Evolutionary conservation across 805 yeast genomes (phyloP), one percentile per base, ranked within the genome.

Genomic region (Pichia gijzeniarum): DNA sequence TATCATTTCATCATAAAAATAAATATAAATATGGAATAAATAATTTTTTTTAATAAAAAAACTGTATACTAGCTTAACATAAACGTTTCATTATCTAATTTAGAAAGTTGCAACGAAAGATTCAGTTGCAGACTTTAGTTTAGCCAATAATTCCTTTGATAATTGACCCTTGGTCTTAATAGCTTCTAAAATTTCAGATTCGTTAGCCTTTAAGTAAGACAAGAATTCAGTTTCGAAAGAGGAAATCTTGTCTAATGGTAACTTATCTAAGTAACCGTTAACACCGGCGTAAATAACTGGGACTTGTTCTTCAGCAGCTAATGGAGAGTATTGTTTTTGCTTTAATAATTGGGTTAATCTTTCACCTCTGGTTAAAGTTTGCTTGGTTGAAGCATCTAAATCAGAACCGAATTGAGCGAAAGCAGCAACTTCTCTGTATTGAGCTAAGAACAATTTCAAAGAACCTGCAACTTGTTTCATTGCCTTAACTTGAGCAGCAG

Each of bases 391-490:
- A 63, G 99, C 98, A 76, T 93, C 99, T 73, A 93, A 82, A 77
- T 93, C 99, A 62, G 99, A 93, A 84, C 99, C 99, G 82, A 93
- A 93, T 82, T 93, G 99, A 65, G 99, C 99, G 74, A 93, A 93
- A 66, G 99, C 99, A 71, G 99, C 99, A 65, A 93, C 99, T 84
- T 93, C 99, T 88, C 99, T 90, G 86, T 93, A 93, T 81, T 93
- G 99, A 65, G 99, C 99, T 82, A 93, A 86, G 96, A 89, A 93
- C 74, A 93, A 87, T 77, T 93, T 93, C 77, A 93, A 85, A 62
- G 99, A 93, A 85, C 99, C 99, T 62, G 99, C 99, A 75, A 93
- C 98, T 82, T 93, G 98, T 79, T 93, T 93, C 95, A 93, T 88
- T 74, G 99, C 99, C 83, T 93, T 93, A 65, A 93, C 98, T 81